A percentile compares a stretch with the other conserved stretches of the same genome.
Evolutionary conservation across 257 asterid species (phyloP).

Genomic region (Forsythia suspensa): DNA sequence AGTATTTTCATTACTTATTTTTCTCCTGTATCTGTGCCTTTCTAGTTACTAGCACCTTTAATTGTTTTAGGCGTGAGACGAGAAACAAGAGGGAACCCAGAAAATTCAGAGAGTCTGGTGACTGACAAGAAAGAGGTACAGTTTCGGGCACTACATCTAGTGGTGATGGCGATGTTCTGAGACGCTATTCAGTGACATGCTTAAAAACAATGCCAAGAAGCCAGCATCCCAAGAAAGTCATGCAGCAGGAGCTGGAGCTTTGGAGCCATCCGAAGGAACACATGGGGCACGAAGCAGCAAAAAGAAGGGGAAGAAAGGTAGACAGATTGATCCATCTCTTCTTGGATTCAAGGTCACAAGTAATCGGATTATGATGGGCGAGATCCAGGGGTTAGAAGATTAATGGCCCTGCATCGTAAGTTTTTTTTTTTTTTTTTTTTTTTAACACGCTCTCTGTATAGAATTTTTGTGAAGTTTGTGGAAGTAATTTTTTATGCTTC

Average conservation of each 20-base stretch:
- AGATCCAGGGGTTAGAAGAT: constrained; percentile 88
- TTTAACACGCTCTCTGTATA: no score
- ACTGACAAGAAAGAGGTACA: constrained; percentile 59
- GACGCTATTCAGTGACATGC: constrained; percentile 95
- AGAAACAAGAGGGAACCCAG: constrained; percentile 41
- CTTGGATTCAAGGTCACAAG: constrained; percentile 97
- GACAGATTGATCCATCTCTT: constrained; percentile 96
- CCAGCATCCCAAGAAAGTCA: constrained; percentile 54
- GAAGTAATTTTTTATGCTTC: no score
- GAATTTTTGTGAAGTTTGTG: no score
- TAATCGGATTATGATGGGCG: constrained; percentile 99
- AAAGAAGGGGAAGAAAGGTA: constrained; percentile 97
- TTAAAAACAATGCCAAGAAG: constrained; percentile 72
- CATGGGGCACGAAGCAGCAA: constrained; percentile 57
- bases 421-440: no score
- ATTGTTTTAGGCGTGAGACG: constrained; percentile 43
- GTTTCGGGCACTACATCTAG: constrained; percentile 72
- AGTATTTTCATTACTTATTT: no score
- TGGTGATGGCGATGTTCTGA: constrained; percentile 72
- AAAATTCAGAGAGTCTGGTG: constrained; percentile 41
- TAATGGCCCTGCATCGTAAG: constrained; percentile 8
- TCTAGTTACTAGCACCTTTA: background rate
- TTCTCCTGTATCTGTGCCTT: background rate
- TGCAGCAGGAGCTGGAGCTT: constrained; percentile 17
- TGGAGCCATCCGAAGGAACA: constrained; percentile 44